These are phyloP conservation scores for Solanum pinnatisectum DNA, from an alignment of 257 asterid species.

Conservation along the genomic window DNA sequence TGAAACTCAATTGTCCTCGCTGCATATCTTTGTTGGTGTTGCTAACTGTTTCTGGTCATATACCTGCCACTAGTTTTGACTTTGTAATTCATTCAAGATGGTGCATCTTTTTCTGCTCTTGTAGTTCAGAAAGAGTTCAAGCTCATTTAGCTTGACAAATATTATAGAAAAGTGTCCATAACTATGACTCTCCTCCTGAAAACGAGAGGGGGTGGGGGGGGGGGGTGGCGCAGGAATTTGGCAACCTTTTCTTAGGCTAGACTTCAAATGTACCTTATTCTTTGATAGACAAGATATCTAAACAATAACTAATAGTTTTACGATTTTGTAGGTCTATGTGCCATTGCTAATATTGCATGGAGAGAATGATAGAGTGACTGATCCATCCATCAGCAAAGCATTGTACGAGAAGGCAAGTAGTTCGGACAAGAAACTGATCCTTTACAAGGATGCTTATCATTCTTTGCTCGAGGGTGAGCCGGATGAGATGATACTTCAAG, in stretches of 20 bases:
- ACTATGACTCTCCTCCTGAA: too few relatives aligned
- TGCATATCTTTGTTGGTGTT: not conserved
- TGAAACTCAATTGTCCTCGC: not conserved
- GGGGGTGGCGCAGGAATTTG: too few relatives aligned
- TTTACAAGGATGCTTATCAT: slow-evolving; percentile 40
- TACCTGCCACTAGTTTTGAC: not conserved
- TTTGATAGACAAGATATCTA: not conserved
- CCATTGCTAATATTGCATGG: slow-evolving; percentile 60
- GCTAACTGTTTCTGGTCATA: not conserved
- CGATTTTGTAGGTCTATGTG: slow-evolving; percentile 32
- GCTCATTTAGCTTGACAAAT: too few relatives aligned
- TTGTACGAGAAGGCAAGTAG: slow-evolving; percentile 58
- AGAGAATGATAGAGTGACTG: slow-evolving; percentile 47
- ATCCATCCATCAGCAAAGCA: slow-evolving; percentile 48
- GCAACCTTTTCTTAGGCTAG: not conserved
- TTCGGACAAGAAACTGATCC: slow-evolving; percentile 42
- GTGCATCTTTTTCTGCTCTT: too few relatives aligned
- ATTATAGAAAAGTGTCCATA: too few relatives aligned
- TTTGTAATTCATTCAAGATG: too few relatives aligned
- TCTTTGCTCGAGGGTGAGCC: slow-evolving; percentile 60
- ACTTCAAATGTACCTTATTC: not conserved
- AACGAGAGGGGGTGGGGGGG: too few relatives aligned
- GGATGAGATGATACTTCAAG: slow-evolving; percentile 34
- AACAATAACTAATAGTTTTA: not conserved
- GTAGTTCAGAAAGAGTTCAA: too few relatives aligned